Evolutionary conservation across 352 stramenopile genomes (phyloP).

Genomic region (Ophiocytium majus): DNA sequence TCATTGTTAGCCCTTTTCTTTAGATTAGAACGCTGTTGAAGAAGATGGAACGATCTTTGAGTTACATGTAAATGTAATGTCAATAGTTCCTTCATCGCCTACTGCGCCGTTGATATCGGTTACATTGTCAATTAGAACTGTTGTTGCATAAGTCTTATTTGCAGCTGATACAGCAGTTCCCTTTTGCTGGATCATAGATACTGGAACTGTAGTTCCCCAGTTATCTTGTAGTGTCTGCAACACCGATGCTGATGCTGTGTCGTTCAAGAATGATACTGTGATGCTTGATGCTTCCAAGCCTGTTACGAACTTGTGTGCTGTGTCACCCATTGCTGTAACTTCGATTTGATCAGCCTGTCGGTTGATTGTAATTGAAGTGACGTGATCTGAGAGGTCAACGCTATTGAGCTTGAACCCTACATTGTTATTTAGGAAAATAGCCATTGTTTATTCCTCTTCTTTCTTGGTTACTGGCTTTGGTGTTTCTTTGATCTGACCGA

Average conservation of each 20-base stretch:
- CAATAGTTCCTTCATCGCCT: constrained; percentile 19
- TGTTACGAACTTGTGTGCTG: constrained; percentile 19
- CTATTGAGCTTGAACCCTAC: constrained; percentile 19
- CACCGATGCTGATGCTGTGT: constrained; percentile 18
- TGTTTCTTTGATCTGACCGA: constrained; percentile 20
- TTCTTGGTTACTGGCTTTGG: constrained; percentile 19
- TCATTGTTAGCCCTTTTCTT: constrained; percentile 21
- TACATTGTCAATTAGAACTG: constrained; percentile 22
- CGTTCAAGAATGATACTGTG: constrained; percentile 20
- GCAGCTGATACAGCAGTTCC: constrained; percentile 18
- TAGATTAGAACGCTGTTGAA: constrained; percentile 21
- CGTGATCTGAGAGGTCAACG: constrained; percentile 18
- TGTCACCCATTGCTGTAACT: constrained; percentile 19
- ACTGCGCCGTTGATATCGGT: constrained; percentile 18
- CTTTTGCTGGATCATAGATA: constrained; percentile 21
- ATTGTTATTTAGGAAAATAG: constrained; percentile 23
- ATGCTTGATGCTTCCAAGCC: constrained; percentile 19
- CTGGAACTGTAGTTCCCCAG: constrained; percentile 18
- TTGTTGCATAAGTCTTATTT: constrained; percentile 22
- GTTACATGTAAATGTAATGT: constrained; percentile 22
- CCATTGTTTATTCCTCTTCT: constrained; percentile 21
- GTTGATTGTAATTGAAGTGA: constrained; percentile 22
- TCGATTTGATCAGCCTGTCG: constrained; percentile 19
- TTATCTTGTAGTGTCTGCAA: constrained; percentile 21
- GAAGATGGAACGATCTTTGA: constrained; percentile 20